Evolutionary conservation across 23 red algal genomes (phyloP).

Genomic region (Gracilaria domingensis): DNA sequence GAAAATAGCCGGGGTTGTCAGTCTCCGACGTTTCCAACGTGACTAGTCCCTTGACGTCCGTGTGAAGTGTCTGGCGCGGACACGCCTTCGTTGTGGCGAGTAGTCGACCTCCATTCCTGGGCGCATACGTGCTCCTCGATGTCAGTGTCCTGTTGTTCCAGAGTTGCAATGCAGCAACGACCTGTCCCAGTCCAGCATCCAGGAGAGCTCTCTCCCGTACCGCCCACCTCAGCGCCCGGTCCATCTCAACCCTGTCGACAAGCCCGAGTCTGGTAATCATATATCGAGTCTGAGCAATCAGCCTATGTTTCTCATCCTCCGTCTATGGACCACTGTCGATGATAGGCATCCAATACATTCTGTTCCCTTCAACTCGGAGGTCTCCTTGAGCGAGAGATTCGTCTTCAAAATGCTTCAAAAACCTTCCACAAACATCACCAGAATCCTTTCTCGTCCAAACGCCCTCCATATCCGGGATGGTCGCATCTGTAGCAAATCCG

Average conservation of each 20-base stretch:
- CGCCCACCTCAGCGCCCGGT: no score
- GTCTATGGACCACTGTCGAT: no score
- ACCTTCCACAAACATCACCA: neutral
- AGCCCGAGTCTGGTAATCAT: no score
- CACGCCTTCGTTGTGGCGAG: neutral
- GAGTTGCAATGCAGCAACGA: no score
- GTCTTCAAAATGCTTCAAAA: slow-evolving; percentile 3
- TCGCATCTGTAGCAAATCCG: neutral
- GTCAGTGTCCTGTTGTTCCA: neutral
- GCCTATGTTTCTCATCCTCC: no score
- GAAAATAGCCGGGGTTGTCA: neutral
- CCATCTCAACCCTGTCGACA: no score
- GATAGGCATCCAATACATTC: no score
- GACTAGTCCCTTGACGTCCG: neutral
- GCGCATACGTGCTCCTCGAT: neutral
- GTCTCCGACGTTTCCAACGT: neutral
- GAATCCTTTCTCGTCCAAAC: no score
- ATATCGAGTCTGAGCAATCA: no score
- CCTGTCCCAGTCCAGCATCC: no score
- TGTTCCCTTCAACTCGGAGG: neutral
- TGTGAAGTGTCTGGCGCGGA: neutral
- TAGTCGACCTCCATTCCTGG: neutral
- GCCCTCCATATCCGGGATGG: no score
- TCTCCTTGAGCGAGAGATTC: neutral
- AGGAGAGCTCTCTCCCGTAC: no score